A percentile compares a stretch with the other conserved stretches of the same genome.
Conservation (phyloP, 2,329 filamentous ascomycete genomes). For the Colletotrichum eremochloae region DNA sequence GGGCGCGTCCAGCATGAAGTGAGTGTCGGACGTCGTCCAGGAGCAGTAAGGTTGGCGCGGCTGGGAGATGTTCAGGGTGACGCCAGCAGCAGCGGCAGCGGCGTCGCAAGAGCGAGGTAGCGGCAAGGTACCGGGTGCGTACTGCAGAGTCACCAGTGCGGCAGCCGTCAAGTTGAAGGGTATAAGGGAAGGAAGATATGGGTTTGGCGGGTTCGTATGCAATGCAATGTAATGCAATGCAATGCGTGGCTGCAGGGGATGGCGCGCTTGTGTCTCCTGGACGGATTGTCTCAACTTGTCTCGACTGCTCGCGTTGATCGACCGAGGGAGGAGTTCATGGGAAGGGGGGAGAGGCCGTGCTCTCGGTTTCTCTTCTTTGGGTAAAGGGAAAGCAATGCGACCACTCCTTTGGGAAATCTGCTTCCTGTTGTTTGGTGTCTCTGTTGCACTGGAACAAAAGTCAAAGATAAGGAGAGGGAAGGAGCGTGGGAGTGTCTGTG, state of each 20-base stretch:
- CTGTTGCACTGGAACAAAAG: conserved; percentile 24
- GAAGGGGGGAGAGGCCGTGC: conserved; percentile 21
- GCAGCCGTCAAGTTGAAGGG: neutral
- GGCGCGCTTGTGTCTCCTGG: conserved; percentile 12
- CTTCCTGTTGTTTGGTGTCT: neutral
- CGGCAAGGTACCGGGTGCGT: conserved; percentile 12
- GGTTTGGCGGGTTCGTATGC: conserved; percentile 7
- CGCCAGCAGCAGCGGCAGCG: neutral
- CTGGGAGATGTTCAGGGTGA: neutral
- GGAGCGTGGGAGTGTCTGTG: neutral
- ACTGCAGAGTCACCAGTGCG: conserved; percentile 2
- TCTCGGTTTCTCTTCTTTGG: conserved; percentile 6
- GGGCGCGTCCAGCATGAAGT: conserved; percentile 58
- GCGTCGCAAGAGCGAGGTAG: conserved; percentile 2
- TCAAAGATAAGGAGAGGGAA: neutral
- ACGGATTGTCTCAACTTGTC: conserved; percentile 35
- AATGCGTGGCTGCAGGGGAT: conserved; percentile 12
- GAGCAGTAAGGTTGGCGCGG: neutral
- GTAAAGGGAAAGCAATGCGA: neutral
- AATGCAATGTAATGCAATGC: conserved; percentile 9
- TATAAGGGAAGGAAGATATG: conserved; percentile 7
- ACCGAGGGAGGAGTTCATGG: conserved; percentile 27
- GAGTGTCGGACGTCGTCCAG: neutral
- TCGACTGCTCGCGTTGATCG: conserved; percentile 35
- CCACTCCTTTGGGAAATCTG: neutral